Base-by-base conservation (phyloP, 1,284 basidiomycete genomes). In the Apiotrichum brassicae region DNA sequence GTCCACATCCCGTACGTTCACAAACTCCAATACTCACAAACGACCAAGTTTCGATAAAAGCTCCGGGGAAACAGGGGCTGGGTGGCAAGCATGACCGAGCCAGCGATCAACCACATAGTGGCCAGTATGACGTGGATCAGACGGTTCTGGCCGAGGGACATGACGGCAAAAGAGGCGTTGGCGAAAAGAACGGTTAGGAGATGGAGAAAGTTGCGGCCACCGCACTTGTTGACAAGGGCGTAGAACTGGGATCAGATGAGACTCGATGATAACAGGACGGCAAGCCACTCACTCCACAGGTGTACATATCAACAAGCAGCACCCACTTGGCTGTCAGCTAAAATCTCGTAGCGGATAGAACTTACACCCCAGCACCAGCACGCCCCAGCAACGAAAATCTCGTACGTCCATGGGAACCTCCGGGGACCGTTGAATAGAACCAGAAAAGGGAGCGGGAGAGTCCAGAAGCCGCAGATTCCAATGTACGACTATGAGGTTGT, bases 81-180 rank as follows among this genome's bases (percentile, higher is more conserved):
- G 6, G 16, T 20, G 19, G 24, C 5, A 23, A 39, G 22, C 9
- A 47, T 26, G 7, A 24, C 28, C 25, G 33, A 26, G 61, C 14
- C 36, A 6, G 45, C 18, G 54, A 83, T 79, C 67, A 84, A 81
- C 43, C 76, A 76, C 6, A 57, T 61, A 7, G 79, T 42, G 0
- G 82, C 80, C 9, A 82, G 83, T 26, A 82, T 46, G 37, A 82
- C 72, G 1, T 84, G 83, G n/a, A 81, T 78, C 35, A 85, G 70
- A n/a, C 88, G 78, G 51, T 83, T 80, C 59, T 85, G 73, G 59
- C 82, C 81, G 46, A 91, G 68, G 3, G 85, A 86, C 62, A 91
- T 86, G 8, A 91, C 70, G 2, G 81, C 86, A 37, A 91, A 81
- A 0, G 82, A 83, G 61, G 86, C 86, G 20, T 86, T 70, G 12